Base-by-base conservation (phyloP, 208 protist genomes). In the Crithidia fasciculata region DNA sequence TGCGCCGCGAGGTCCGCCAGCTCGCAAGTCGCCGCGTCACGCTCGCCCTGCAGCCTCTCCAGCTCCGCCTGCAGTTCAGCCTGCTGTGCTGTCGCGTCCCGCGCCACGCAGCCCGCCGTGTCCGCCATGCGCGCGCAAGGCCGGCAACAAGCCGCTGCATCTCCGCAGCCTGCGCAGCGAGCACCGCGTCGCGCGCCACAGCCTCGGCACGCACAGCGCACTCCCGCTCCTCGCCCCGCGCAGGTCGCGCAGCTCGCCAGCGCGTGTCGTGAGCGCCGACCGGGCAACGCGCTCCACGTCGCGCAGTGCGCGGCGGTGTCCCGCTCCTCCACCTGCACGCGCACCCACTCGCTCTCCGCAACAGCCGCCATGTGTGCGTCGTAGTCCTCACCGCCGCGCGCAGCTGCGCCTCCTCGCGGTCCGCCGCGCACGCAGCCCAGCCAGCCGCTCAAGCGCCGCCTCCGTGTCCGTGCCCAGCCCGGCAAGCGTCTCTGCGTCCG, bases 81-180 rank as follows among this genome's bases (percentile, higher is more conserved):
- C 7, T 62, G 65, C 56, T 79, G 63, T 8, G 58, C 36, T 43
- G 52, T 72, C 52, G 69, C 57, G 40, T 61, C n/a, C n/a, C 62
- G 28, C 15, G 57, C 57, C 15, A 62, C 57, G 39, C 39, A 45
- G 10, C 57, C 57, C n/a, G n/a, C 77, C 39, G 77, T 72, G n/a
- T 67, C 70, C 41, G 70, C 77, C 57, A 77, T 72, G 36, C 55
- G 58, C 39, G 39, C 7, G 64, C 62, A 2, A 70, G 56, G 41
- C 37, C 65, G 7, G 58, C 59, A 18, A 67, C 16, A 40, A 66
- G 41, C 54, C 28, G 63, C 63, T 77, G 63, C 61, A 77, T 61
- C 61, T 62, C 47, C 50, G 39, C 63, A 8, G 47, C 54, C 54
- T 67, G 39, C 63, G 5, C 37, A 40, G 40, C n/a, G 13, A 13